Evolutionary conservation across 352 stramenopile species (phyloP).

Genomic region (Phytophthora chlamydospora): DNA sequence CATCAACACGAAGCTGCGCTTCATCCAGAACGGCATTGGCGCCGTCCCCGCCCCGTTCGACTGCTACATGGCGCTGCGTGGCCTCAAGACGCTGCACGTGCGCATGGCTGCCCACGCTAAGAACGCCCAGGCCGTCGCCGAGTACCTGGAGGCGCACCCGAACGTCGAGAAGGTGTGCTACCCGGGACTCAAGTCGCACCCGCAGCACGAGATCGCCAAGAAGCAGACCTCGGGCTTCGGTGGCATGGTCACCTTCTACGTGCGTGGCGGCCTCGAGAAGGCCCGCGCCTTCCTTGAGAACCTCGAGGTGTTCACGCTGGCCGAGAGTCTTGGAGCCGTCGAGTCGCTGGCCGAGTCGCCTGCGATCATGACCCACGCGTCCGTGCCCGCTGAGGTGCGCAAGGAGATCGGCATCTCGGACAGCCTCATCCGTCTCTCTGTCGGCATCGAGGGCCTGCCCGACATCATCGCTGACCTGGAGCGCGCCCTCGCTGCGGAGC

Average conservation of each 20-base stretch:
- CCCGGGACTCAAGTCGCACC: constrained; percentile 90
- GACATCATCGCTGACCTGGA: constrained; percentile 93
- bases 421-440: constrained; percentile 92
- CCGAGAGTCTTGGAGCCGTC: constrained; percentile 95
- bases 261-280: constrained; percentile 86
- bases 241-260: constrained; percentile 94
- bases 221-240: constrained; percentile 78
- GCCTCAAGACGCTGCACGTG: constrained; percentile 95
- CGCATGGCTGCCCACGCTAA: constrained; percentile 95
- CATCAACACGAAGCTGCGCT: constrained; percentile 94
- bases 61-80: constrained; percentile 94
- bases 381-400: constrained; percentile 88
- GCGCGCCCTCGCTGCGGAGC: constrained; percentile 68
- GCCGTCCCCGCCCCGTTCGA: constrained; percentile 93
- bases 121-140: constrained; percentile 92
- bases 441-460: constrained; percentile 92
- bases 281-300: constrained; percentile 93
- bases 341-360: constrained; percentile 94
- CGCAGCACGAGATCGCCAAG: constrained; percentile 89
- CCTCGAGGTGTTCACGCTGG: constrained; percentile 93
- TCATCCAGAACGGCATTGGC: constrained; percentile 94
- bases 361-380: constrained; percentile 94
- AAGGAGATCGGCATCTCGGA: constrained; percentile 92
- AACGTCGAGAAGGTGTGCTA: constrained; percentile 94
- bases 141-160: constrained; percentile 89